These are phyloP conservation scores for Elaeagnus macrophylla DNA, from an alignment of 306 rosid species.

Conservation along the genomic window DNA sequence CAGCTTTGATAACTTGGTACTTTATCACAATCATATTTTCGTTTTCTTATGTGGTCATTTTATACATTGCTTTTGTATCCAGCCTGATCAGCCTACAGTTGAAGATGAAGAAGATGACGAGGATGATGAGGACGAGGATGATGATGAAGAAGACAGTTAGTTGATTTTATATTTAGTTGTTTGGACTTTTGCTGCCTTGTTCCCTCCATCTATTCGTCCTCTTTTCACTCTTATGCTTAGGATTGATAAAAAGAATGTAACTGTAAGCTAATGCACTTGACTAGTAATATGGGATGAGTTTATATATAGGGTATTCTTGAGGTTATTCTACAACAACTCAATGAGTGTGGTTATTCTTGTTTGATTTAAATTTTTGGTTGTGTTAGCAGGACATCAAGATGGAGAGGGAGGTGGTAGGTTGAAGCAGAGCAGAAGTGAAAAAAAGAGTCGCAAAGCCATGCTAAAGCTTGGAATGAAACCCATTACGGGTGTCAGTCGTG, in stretches of 20 bases:
- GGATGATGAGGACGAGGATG: slow-evolving; percentile 42
- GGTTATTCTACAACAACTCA: too few species aligned
- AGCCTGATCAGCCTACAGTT: slow-evolving; percentile 70
- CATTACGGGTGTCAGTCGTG: slow-evolving; percentile 71
- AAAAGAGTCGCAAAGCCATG: slow-evolving; percentile 91
- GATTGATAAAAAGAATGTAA: too few species aligned
- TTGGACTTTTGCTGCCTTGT: neutral
- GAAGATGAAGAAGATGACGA: slow-evolving; percentile 81
- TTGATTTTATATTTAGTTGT: neutral
- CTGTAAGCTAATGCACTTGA: too few species aligned
- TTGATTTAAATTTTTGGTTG: too few species aligned
- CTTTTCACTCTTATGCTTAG: too few species aligned
- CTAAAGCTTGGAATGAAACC: slow-evolving; percentile 85
- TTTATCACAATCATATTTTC: too few species aligned
- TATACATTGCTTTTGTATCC: neutral
- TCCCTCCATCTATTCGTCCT: too few species aligned
- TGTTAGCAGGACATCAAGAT: slow-evolving; percentile 29
- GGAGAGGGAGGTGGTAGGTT: slow-evolving; percentile 77
- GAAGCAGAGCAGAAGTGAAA: slow-evolving; percentile 83
- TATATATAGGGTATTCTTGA: too few species aligned
- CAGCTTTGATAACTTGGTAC: too few species aligned
- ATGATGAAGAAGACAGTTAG: slow-evolving; percentile 64
- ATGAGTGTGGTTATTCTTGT: too few species aligned
- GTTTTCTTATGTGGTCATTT: too few species aligned
- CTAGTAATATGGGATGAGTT: too few species aligned